Percentiles rank a stretch among this genome's conserved stretches.
Evolutionary conservation across 169 alveolate genomes (phyloP).

Genomic region (Cryptosporidium ryanae): DNA sequence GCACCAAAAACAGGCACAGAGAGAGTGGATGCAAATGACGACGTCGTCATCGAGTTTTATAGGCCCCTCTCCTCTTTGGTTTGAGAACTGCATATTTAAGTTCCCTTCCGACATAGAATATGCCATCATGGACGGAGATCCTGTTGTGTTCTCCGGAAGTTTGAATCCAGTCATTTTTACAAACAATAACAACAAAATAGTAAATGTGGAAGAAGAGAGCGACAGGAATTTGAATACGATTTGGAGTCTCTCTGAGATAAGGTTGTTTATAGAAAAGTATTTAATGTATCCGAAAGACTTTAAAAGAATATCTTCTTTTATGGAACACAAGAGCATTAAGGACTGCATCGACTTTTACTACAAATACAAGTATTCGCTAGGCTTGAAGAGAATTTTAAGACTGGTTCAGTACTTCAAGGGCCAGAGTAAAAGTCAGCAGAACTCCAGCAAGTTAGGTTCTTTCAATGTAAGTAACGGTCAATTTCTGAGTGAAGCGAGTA

Average conservation of each 20-base stretch:
- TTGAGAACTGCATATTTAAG: constrained; percentile 62
- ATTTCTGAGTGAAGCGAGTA: background rate
- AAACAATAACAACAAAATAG: constrained; percentile 35
- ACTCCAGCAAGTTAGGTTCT: background rate
- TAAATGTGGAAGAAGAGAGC: constrained; percentile 50
- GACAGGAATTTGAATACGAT: constrained; percentile 78
- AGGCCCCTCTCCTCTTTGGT: constrained; percentile 72
- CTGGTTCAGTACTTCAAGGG: constrained; percentile 24
- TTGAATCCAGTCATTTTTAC: background rate
- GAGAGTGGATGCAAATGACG: constrained; percentile 69
- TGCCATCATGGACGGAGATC: constrained; percentile 19
- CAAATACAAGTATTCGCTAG: constrained; percentile 77
- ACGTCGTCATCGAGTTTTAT: constrained; percentile 63
- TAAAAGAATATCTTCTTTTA: constrained; percentile 85
- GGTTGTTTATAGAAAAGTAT: constrained; percentile 85
- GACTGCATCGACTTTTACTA: constrained; percentile 86
- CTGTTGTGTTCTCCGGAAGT: background rate
- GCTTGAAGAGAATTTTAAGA: constrained; percentile 76
- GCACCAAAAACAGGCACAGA: constrained; percentile 72
- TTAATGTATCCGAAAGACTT: constrained; percentile 89
- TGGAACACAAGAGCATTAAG: constrained; percentile 85
- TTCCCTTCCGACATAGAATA: constrained; percentile 48
- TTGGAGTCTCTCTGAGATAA: constrained; percentile 86
- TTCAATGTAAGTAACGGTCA: too few species aligned
- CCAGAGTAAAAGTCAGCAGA: constrained; percentile 6